phyloP scores from a whole-genome alignment of 164 flowering plant species.

The Kalanchoe fedtschenkoi region DNA sequence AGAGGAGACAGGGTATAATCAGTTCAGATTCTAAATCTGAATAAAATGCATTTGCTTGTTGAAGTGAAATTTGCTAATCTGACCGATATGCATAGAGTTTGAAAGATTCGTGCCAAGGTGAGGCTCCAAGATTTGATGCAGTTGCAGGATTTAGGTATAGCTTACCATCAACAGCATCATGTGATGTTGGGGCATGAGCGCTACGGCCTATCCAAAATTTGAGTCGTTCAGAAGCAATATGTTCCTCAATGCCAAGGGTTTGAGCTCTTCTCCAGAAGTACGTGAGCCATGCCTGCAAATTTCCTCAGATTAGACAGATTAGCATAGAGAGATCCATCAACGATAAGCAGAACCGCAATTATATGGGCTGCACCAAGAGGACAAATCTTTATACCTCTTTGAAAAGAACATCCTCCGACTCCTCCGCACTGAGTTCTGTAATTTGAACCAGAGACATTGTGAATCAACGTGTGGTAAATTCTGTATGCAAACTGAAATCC shows the following conservation, averaged over 20 bases:
- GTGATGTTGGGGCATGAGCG: constrained; percentile 64
- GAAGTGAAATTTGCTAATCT: not conserved
- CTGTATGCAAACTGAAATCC: not conserved
- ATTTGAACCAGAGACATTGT: constrained; percentile 2
- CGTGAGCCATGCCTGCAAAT: constrained; percentile 80
- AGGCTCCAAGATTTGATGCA: not conserved
- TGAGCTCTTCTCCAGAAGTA: constrained; percentile 95
- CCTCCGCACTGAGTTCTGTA: constrained; percentile 78
- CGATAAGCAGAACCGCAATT: too few relatives aligned
- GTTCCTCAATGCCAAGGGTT: constrained; percentile 63
- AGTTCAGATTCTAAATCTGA: not conserved
- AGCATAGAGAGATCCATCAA: too few relatives aligned
- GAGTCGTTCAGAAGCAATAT: constrained; percentile 72
- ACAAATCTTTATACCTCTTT: constrained; percentile 53
- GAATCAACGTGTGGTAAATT: not conserved
- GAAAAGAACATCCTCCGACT: constrained; percentile 81
- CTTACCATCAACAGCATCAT: constrained; percentile 83
- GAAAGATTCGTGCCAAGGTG: too few relatives aligned
- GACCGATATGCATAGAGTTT: too few relatives aligned
- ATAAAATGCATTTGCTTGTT: not conserved
- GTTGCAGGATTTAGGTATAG: not conserved
- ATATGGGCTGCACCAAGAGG: not conserved
- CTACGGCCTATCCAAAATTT: constrained; percentile 69
- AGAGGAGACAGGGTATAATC: not conserved
- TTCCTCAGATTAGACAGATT: too few relatives aligned